Percentiles rank a stretch among this genome's conserved stretches.
These are phyloP conservation scores for Neopestalotiopsis sp. DNA, from an alignment of 2,329 filamentous ascomycete species.

Conservation along the genomic window DNA sequence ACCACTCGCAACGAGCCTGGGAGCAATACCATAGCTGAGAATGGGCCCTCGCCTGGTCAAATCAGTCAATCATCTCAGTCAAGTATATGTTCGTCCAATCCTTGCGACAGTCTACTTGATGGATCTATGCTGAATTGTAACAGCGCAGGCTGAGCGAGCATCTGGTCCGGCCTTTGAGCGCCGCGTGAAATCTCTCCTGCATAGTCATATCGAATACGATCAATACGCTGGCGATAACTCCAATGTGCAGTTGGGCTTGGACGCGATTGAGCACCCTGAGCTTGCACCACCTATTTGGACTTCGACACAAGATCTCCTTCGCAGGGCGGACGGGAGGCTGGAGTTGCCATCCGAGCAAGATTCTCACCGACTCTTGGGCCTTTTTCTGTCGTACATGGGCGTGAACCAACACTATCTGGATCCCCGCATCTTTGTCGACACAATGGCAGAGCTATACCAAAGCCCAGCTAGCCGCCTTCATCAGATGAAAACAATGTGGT, in stretches of 20 bases:
- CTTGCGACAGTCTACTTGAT: background rate
- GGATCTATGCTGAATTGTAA: background rate
- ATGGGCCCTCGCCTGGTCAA: background rate
- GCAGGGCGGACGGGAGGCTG: background rate
- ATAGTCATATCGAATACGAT: background rate
- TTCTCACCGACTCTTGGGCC: background rate
- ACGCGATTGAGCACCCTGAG: background rate
- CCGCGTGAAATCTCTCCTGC: background rate
- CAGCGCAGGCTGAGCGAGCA: background rate
- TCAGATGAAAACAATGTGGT: background rate
- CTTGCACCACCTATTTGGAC: background rate
- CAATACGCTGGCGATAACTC: background rate
- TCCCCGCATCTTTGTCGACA: background rate
- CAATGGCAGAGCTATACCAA: background rate
- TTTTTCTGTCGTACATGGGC: background rate
- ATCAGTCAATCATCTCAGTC: background rate
- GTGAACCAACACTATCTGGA: background rate
- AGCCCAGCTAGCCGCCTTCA: background rate
- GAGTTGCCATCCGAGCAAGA: background rate
- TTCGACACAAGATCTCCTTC: background rate
- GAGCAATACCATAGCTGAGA: background rate
- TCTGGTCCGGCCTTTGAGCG: background rate
- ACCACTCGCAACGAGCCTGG: background rate
- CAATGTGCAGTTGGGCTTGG: background rate
- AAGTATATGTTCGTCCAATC: background rate